phyloP scores from a whole-genome alignment of 805 yeast species.

The Saturnispora besseyi region DNA sequence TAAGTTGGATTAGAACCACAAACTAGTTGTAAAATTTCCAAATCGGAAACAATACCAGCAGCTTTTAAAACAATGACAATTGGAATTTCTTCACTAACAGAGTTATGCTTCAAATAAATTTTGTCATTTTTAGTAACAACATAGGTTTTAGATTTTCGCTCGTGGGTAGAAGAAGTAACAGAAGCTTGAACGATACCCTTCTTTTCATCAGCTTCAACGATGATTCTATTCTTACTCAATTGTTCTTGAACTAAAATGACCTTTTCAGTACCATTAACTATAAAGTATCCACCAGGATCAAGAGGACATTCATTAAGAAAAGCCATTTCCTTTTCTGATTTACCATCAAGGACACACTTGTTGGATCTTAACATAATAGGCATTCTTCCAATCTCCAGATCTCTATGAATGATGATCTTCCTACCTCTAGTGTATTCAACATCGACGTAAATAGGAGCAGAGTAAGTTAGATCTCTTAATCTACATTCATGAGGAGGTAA shows the following conservation, averaged over 20 bases:
- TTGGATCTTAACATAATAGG: conserved; percentile 96
- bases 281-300: conserved; percentile 98
- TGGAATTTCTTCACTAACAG: conserved; percentile 91
- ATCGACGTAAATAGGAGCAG: conserved; percentile 93
- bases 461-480: conserved; percentile 84
- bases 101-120: conserved; percentile 88
- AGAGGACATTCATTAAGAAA: conserved; percentile 85
- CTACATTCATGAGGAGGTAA: conserved; percentile 93
- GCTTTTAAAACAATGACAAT: conserved; percentile 90
- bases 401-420: conserved; percentile 81
- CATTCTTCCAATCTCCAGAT: conserved; percentile 94
- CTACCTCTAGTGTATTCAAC: conserved; percentile 95
- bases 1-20: conserved; percentile 84
- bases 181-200: conserved; percentile 94
- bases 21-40: conserved; percentile 87
- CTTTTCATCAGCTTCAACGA: conserved; percentile 95
- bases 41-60: conserved; percentile 86
- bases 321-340: conserved; percentile 80
- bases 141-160: conserved; percentile 93
- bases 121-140: conserved; percentile 86
- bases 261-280: conserved; percentile 96
- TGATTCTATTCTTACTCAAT: conserved; percentile 90
- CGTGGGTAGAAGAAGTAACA: conserved; percentile 96
- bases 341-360: conserved; percentile 78
- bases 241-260: conserved; percentile 96